These are phyloP conservation scores for Cardamine occulta DNA, from an alignment of 345 rosid genomes.

Conservation along the genomic window DNA sequence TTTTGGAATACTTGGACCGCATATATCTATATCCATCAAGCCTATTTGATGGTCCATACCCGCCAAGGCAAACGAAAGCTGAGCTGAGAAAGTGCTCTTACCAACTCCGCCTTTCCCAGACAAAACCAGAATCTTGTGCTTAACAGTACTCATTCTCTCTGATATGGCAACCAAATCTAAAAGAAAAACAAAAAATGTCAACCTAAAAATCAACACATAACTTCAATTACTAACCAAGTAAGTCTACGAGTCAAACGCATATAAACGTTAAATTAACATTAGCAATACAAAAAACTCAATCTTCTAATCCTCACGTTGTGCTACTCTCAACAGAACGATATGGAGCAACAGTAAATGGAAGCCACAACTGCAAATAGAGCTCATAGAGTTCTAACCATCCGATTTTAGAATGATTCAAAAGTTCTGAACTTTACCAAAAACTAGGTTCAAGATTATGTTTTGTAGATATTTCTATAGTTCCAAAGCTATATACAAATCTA, in stretches of 20 bases:
- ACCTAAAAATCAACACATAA: not conserved
- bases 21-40: conserved; percentile 84
- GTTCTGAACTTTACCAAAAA: not conserved
- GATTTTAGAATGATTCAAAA: not conserved
- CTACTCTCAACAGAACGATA: not conserved
- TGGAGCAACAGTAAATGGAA: not conserved
- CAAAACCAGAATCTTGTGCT: conserved; percentile 84
- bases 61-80: conserved; percentile 85
- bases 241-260: not conserved
- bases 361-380: conserved; percentile 3
- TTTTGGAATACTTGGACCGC: conserved; percentile 97
- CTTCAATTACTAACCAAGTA: not conserved
- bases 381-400: not conserved
- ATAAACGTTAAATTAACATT: not conserved
- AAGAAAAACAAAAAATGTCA: conserved; percentile 23
- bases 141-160: conserved; percentile 94
- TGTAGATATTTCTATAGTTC: not conserved
- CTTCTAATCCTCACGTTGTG: not conserved
- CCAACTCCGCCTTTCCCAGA: conserved; percentile 99
- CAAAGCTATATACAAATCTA: not conserved
- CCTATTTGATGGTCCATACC: conserved; percentile 91
- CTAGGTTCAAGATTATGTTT: not conserved
- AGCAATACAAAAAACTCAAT: not conserved
- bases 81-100: conserved; percentile 95
- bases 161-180: conserved; percentile 90